Conservation (phyloP, 495 filamentous ascomycete genomes). For the Astrothelium subdiscretum region DNA sequence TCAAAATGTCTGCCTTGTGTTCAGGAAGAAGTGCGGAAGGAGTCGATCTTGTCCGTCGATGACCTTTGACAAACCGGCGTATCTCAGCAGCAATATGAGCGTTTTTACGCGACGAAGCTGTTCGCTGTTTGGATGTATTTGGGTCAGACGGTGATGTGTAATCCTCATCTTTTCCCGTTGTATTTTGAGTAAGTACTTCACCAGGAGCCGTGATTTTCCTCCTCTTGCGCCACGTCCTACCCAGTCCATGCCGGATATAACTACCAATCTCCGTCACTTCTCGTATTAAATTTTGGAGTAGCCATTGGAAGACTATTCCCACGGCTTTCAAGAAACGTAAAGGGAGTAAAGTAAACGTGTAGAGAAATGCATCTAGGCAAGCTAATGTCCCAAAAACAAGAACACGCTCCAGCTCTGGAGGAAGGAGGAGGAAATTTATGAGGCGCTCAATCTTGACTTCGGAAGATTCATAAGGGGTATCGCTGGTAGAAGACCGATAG, state of each 20-base stretch:
- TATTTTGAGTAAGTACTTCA: conserved; percentile 2
- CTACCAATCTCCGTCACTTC: conserved; percentile 56
- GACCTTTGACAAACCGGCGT: conserved; percentile 26
- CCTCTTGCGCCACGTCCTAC: conserved; percentile 58
- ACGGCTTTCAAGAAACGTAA: conserved; percentile 79
- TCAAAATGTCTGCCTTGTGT: conserved; percentile 91
- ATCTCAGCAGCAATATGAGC: not conserved
- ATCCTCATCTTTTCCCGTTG: conserved; percentile 12
- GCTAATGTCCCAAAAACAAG: conserved; percentile 80
- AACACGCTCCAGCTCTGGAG: conserved; percentile 70
- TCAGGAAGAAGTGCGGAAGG: conserved; percentile 73
- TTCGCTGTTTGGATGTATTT: conserved; percentile 5
- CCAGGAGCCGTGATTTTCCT: conserved; percentile 16
- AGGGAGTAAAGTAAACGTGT: conserved; percentile 89
- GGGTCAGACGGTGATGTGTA: not conserved
- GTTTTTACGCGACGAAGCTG: not conserved
- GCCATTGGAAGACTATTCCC: conserved; percentile 62
- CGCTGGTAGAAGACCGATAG: conserved; percentile 55
- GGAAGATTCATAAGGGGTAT: conserved; percentile 91
- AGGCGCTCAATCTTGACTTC: conserved; percentile 88
- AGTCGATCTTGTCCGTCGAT: conserved; percentile 68
- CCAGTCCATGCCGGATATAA: conserved; percentile 64
- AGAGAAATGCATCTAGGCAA: conserved; percentile 94
- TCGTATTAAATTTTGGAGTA: conserved; percentile 48
- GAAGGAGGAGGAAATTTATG: conserved; percentile 76